Base-by-base conservation (phyloP, 1,139 yeast species). In the Zygosaccharomyces pseudobailii region DNA sequence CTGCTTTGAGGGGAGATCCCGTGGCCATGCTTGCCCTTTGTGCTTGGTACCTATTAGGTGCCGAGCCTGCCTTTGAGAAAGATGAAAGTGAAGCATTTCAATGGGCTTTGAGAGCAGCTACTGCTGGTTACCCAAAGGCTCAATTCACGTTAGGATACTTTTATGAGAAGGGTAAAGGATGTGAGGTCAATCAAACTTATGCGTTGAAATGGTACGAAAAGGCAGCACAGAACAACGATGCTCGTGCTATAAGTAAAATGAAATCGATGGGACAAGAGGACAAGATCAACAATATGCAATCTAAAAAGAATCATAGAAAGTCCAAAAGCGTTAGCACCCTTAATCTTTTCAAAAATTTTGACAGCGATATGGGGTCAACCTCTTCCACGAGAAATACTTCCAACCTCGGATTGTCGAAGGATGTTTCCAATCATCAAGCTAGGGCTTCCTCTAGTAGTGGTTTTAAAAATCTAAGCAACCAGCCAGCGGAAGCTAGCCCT, bases 31-130 rank as follows among this genome's bases (percentile, higher is more conserved):
- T 90, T 59, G 90, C 96, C 3, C 75, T 92, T 74, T 89, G 97
- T 67, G 97, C 97, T 2, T 92, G 97, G 97, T 92, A 89, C 65
- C 74, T 90, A 65, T 85, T 88, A 30, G 98, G 98, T 1, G 84
- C 87, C 36, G 92, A 86, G 36, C 90, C 92, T 19, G 81, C 82
- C 50, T 74, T 92, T 55, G 84, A 83, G 13, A 79, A 80, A 54
- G 94, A 90, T 65, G 88, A 84, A 53, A 76, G 72, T 48, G 96
- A 90, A 66, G 95, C 97, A 1, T 92, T 84, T 66, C 94, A 87
- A 62, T 92, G 97, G 97, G 97, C 97, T 1, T 71, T 79, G 49
- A 75, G 88, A 54, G 92, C 97, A 0, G 97, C 97, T 0, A 72
- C 76, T 46, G 71, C 80, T 41, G 86, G 87, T 20, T 73, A 78